A percentile compares a stretch with the other conserved stretches of the same genome.
Evolutionary conservation across 495 filamentous ascomycete species (phyloP).

Genomic region (Penicillium paxilli): DNA sequence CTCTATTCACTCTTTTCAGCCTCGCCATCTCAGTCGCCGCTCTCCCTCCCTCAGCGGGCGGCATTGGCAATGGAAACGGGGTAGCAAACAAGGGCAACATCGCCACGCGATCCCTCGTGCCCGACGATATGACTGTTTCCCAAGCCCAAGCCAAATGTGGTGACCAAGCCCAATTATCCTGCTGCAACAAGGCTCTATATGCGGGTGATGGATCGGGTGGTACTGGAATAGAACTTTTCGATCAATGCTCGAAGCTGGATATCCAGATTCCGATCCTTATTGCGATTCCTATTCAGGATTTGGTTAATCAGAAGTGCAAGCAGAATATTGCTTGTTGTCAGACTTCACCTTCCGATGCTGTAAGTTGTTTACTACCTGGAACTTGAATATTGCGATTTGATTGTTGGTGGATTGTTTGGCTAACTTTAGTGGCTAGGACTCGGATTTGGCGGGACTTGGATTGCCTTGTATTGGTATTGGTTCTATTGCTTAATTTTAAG

Average conservation of each 20-base stretch:
- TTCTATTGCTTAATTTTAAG: too few relatives aligned
- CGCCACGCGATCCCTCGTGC: constrained; percentile 34
- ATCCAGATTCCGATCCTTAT: constrained; percentile 21
- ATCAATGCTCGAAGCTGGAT: constrained; percentile 39
- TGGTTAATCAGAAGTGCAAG: constrained; percentile 50
- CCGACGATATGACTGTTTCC: constrained; percentile 44
- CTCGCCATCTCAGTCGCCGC: constrained; percentile 32
- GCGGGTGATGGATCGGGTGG: constrained; percentile 41
- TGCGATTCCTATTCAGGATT: constrained; percentile 32
- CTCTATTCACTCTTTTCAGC: constrained; percentile 29
- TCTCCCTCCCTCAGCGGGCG: constrained; percentile 16
- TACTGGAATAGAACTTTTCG: constrained; percentile 36
- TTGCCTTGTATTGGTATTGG: constrained; percentile 50
- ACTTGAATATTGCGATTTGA: too few relatives aligned
- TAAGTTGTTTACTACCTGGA: constrained; percentile 17
- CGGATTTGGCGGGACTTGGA: constrained; percentile 42
- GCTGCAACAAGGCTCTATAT: constrained; percentile 50
- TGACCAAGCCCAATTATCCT: constrained; percentile 45
- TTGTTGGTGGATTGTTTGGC: constrained; percentile 9
- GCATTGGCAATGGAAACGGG: constrained; percentile 16
- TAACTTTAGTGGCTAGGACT: constrained; percentile 14
- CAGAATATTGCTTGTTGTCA: constrained; percentile 54
- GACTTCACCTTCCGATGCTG: constrained; percentile 37
- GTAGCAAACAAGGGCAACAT: constrained; percentile 30
- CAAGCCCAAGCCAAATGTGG: constrained; percentile 52